Evolutionary conservation across 1,284 basidiomycete species (phyloP).

Genomic region (Athelia psychrophila): DNA sequence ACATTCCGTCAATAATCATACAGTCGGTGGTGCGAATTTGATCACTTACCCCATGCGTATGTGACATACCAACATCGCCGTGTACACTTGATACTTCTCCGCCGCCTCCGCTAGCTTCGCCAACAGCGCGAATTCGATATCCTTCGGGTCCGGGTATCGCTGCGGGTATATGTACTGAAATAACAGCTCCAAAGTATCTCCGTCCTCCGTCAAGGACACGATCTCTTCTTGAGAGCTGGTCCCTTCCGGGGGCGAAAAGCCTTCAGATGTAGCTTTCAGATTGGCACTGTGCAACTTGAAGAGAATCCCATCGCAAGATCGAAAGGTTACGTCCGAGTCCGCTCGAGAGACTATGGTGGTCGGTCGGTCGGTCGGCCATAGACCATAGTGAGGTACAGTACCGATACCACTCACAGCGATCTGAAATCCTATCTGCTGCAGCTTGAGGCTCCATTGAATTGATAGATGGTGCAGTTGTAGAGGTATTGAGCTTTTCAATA

Average conservation of each 20-base stretch:
- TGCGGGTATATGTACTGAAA: slow-evolving; percentile 25
- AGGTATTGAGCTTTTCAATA: too few relatives aligned
- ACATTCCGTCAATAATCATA: too few relatives aligned
- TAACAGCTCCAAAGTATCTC: slow-evolving; percentile 19
- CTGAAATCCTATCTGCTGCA: too few relatives aligned
- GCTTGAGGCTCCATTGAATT: too few relatives aligned
- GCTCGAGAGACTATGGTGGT: not conserved
- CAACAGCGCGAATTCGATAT: slow-evolving; percentile 16
- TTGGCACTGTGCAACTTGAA: not conserved
- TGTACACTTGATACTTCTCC: too few relatives aligned
- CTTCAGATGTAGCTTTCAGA: not conserved
- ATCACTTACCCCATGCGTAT: too few relatives aligned
- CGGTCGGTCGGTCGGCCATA: not conserved
- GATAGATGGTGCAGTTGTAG: too few relatives aligned
- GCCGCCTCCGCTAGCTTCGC: slow-evolving; percentile 25
- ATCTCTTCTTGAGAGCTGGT: not conserved
- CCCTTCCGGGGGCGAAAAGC: not conserved
- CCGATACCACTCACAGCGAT: too few relatives aligned
- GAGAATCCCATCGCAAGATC: not conserved
- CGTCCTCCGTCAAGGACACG: slow-evolving; percentile 19
- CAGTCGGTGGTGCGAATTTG: too few relatives aligned
- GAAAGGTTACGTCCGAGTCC: not conserved
- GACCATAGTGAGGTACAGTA: not conserved
- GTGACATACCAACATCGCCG: too few relatives aligned
- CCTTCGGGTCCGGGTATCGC: slow-evolving; percentile 24